A percentile compares a stretch with the other conserved stretches of the same genome.
Evolutionary conservation across 257 asterid genomes (phyloP).

Genomic region (Anisodus acutangulus): DNA sequence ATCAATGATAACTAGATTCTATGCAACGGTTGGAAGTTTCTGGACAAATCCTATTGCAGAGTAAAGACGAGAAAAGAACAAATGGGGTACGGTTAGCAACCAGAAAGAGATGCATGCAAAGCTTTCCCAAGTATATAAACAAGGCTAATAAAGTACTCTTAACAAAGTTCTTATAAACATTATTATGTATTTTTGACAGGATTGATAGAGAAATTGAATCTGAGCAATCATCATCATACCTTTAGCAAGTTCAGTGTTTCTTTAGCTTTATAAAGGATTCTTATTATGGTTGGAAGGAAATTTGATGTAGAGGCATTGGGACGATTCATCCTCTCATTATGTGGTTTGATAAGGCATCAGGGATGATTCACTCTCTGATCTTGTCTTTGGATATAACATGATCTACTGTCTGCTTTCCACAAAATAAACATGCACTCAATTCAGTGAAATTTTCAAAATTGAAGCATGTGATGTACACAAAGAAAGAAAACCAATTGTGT

Average conservation of each 20-base stretch:
- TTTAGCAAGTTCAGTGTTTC: too few species aligned
- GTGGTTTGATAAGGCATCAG: background rate
- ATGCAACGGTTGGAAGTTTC: background rate
- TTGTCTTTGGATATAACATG: too few species aligned
- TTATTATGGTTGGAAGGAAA: too few species aligned
- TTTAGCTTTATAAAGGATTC: too few species aligned
- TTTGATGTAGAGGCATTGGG: too few species aligned
- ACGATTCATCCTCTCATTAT: background rate
- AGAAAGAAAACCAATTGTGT: background rate
- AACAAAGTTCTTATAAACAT: too few species aligned
- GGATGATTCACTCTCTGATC: background rate
- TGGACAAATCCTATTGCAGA: background rate
- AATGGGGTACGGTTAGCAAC: background rate
- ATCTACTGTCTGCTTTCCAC: too few species aligned
- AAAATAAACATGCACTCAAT: too few species aligned
- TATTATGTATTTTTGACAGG: background rate
- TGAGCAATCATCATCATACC: too few species aligned
- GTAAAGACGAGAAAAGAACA: background rate
- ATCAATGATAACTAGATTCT: background rate
- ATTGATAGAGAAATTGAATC: background rate
- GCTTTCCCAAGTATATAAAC: background rate
- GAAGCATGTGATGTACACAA: background rate
- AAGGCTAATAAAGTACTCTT: background rate
- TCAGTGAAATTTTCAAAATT: background rate
- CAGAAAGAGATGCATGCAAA: background rate